Base-by-base conservation (phyloP, 192 early-diverging fungal species). In the Entomortierella lignicola region DNA sequence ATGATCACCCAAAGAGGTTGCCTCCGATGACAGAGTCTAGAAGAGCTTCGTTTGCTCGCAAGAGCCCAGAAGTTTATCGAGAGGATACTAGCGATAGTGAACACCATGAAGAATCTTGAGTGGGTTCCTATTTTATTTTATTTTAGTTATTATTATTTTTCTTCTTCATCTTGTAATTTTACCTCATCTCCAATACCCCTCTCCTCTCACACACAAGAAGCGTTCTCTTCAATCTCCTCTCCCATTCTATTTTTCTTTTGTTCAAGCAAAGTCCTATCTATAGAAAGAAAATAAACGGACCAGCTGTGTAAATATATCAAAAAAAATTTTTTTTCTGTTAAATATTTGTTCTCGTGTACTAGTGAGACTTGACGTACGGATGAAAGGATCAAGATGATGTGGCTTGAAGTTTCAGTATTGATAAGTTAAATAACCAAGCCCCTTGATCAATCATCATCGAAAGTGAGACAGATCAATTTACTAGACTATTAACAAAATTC, bases 1-100 rank as follows among this genome's bases (percentile, higher is more conserved):
- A 65, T 25, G 57, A 70, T 37, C 66, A 50, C 20, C 75, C 75
- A 7, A 63, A 39, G 31, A 62, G 75, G 61, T 56, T 79, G 54
- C 75, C 75, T 37, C 31, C 29, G 37, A 55, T 79, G 62, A 79
- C 39, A 1, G 75, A 79, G 63, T 27, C 55, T 1, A 50, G 11
- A 0, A 47, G 57, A 7, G 10, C 58, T 2, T 37, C 62, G 1
- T 55, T 53, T 51, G 26, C 51, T 17, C 39, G 30, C 7, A 56
- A 56, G 4, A 48, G 65, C 51, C 31, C 48, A 25, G n/a, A n/a
- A n/a, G n/a, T n/a, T n/a, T 58, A 79, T 25, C 42, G 47, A 0
- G 57, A 69, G 17, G 73, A 75, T 15, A 55, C 20, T 27, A 68
- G 66, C 27, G 66, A 68, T 15, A 47, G 44, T 20, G 44, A 47